A percentile compares a stretch with the other conserved stretches of the same genome.
Evolutionary conservation across 768 basidiomycete species (phyloP).

Genomic region (Pleurotus salmoneostramineus): DNA sequence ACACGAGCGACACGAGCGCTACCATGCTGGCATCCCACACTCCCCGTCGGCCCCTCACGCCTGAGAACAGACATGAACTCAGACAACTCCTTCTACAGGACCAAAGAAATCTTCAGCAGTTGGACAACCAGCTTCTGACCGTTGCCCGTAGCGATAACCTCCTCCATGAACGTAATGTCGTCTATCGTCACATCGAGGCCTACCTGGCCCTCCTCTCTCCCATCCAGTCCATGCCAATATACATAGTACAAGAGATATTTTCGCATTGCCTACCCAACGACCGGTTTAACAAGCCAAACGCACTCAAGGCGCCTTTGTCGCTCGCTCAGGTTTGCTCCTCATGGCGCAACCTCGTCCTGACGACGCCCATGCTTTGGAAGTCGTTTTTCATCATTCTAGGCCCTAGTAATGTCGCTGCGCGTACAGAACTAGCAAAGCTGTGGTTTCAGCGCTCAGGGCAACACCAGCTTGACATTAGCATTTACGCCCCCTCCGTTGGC

Average conservation of each 20-base stretch:
- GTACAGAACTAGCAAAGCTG: slow-evolving; percentile 14
- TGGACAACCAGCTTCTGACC: background rate
- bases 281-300: slow-evolving; percentile 13
- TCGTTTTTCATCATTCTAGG: slow-evolving; percentile 15
- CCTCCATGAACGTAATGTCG: background rate
- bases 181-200: background rate
- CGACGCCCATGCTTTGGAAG: slow-evolving; percentile 18
- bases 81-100: background rate
- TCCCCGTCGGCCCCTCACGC: background rate
- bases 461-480: slow-evolving; percentile 14
- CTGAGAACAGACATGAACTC: background rate
- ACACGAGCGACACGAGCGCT: background rate
- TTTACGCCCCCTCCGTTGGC: slow-evolving; percentile 12
- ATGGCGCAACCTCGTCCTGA: slow-evolving; percentile 17
- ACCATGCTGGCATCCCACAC: background rate
- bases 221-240: slow-evolving; percentile 17
- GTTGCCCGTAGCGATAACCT: background rate
- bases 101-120: background rate
- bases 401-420: slow-evolving; percentile 10
- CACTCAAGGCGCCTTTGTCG: slow-evolving; percentile 15
- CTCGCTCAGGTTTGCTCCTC: slow-evolving; percentile 18
- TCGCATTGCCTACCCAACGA: slow-evolving; percentile 13
- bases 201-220: slow-evolving; percentile 5
- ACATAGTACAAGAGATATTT: slow-evolving; percentile 19
- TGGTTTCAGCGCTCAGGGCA: slow-evolving; percentile 17